Percentiles rank a stretch among this genome's conserved stretches.
These are phyloP conservation scores for Boletus rubroflammeus DNA, from an alignment of 768 basidiomycete genomes.

Conservation along the genomic window DNA sequence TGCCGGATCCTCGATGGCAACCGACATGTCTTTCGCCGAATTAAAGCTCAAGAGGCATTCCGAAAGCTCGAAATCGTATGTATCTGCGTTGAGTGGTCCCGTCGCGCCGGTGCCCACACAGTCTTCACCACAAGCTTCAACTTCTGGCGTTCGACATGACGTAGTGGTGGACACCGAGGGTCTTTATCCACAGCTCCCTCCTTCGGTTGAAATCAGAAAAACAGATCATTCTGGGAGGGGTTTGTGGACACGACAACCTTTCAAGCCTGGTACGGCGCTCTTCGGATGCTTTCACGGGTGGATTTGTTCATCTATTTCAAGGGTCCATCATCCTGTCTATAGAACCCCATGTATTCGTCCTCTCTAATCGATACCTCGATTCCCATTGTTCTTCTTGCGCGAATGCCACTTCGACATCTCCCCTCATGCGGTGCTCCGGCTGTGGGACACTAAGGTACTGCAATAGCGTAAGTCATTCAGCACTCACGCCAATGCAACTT, in stretches of 20 bases:
- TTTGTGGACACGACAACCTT: conserved; percentile 37
- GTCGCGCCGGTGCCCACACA: conserved; percentile 21
- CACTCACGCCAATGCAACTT: neutral
- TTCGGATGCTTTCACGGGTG: neutral
- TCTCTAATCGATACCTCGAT: conserved; percentile 61
- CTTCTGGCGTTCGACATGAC: neutral
- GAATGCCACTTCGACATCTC: conserved; percentile 31
- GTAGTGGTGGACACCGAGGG: conserved; percentile 1
- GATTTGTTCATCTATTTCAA: conserved; percentile 25
- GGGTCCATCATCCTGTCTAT: conserved; percentile 57
- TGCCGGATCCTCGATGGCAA: too few relatives aligned
- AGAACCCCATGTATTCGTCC: conserved; percentile 57
- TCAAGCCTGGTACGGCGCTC: conserved; percentile 36
- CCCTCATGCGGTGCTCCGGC: conserved; percentile 66
- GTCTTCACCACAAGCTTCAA: conserved; percentile 23
- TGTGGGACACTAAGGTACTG: conserved; percentile 79
- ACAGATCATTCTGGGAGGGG: conserved; percentile 42
- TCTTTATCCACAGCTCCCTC: conserved; percentile 36
- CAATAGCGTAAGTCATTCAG: conserved; percentile 47
- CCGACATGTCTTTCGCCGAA: conserved; percentile 38
- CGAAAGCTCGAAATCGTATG: conserved; percentile 36
- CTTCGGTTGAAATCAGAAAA: conserved; percentile 37
- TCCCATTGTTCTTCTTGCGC: conserved; percentile 71
- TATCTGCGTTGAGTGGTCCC: conserved; percentile 27
- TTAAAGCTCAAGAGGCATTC: conserved; percentile 30